A percentile compares a stretch with the other conserved stretches of the same genome.
Evolutionary conservation across 2,329 filamentous ascomycete species (phyloP).

Genomic region (Cytospora paraplurivora): DNA sequence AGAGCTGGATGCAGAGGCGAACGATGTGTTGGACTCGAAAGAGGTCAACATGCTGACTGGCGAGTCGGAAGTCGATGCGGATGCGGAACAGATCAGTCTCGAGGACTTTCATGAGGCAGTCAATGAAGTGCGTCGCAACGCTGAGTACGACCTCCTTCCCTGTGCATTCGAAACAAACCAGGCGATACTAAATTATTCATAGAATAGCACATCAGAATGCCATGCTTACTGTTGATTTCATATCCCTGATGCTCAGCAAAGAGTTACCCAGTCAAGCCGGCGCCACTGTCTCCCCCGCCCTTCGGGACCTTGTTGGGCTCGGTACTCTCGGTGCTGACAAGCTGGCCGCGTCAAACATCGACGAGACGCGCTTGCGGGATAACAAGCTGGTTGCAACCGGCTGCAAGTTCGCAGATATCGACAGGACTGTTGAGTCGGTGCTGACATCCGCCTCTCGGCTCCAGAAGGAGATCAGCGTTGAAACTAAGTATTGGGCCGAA

Average conservation of each 20-base stretch:
- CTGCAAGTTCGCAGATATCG: constrained; percentile 78
- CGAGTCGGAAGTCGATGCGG: constrained; percentile 49
- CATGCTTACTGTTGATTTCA: constrained; percentile 74
- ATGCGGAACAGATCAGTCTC: constrained; percentile 43
- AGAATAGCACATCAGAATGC: constrained; percentile 60
- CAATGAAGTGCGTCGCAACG: constrained; percentile 58
- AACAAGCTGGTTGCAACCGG: constrained; percentile 63
- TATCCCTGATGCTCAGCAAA: constrained; percentile 83
- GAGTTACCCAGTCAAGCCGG: constrained; percentile 71
- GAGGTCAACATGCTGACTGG: constrained; percentile 48
- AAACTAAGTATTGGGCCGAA: constrained; percentile 88
- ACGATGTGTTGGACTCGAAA: constrained; percentile 41
- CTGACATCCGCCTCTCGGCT: constrained; percentile 71
- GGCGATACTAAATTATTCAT: constrained; percentile 30
- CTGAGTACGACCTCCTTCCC: constrained; percentile 50
- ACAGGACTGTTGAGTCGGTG: constrained; percentile 72
- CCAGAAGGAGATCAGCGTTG: constrained; percentile 74
- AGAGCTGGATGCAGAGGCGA: constrained; percentile 59
- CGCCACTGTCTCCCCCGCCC: constrained; percentile 67
- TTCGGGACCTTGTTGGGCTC: constrained; percentile 72
- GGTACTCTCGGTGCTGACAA: constrained; percentile 73
- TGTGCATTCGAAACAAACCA: neutral
- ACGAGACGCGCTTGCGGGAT: constrained; percentile 56
- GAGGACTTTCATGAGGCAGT: constrained; percentile 53
- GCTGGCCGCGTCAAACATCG: constrained; percentile 61